These are phyloP conservation scores for Cryptococcus sp. DNA, from an alignment of 1,284 basidiomycete species.

Conservation along the genomic window DNA sequence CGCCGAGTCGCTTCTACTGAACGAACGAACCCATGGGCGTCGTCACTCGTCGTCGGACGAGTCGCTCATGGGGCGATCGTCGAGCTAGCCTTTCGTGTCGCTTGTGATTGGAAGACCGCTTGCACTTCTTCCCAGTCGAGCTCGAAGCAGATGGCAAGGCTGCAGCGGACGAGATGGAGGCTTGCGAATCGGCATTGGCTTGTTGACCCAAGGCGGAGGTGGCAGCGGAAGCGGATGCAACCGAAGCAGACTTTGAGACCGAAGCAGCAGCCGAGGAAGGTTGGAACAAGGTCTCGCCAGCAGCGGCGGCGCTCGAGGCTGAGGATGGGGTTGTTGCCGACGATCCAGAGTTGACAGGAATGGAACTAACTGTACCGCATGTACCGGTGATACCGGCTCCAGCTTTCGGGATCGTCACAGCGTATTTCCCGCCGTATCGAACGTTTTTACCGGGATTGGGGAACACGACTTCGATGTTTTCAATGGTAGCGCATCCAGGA, in stretches of 20 bases:
- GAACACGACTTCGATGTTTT: conserved; percentile 31
- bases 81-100: background rate
- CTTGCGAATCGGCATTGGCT: background rate
- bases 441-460: conserved; percentile 37
- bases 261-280: background rate
- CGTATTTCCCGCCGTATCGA: conserved; percentile 27
- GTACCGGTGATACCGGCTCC: conserved; percentile 1
- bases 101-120: background rate
- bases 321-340: background rate
- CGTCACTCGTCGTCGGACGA: background rate
- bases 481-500: conserved; percentile 36
- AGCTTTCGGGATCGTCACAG: background rate
- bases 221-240: background rate
- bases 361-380: background rate
- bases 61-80: background rate
- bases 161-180: background rate
- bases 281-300: background rate
- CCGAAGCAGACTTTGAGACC: background rate
- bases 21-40: no score
- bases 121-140: background rate
- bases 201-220: background rate
- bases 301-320: background rate
- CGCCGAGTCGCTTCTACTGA: no score
- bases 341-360: background rate
- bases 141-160: background rate